phyloP scores from a whole-genome alignment of 2,329 filamentous ascomycete species.

The Drechslera avenae region DNA sequence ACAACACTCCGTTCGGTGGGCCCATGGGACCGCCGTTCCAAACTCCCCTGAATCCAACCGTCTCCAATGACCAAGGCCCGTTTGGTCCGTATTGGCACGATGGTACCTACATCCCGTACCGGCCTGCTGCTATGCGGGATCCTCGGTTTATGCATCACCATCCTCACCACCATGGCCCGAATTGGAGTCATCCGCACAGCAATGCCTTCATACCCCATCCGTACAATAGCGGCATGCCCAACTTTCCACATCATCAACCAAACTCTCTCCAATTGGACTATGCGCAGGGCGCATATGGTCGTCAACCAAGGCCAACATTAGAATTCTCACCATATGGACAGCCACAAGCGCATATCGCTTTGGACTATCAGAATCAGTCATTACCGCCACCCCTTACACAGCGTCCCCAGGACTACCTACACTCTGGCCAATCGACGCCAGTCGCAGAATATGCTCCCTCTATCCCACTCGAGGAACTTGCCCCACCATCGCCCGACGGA shows the following conservation, averaged over 20 bases:
- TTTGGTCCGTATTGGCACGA: slow-evolving; percentile 51
- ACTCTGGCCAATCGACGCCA: slow-evolving; percentile 40
- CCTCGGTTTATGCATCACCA: slow-evolving; percentile 40
- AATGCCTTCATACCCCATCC: slow-evolving; percentile 33
- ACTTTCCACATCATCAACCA: slow-evolving; percentile 33
- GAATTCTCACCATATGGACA: slow-evolving; percentile 37
- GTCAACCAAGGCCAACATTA: slow-evolving; percentile 24
- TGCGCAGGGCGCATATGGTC: slow-evolving; percentile 30
- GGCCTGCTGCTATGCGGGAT: slow-evolving; percentile 49
- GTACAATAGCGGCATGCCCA: slow-evolving; percentile 34
- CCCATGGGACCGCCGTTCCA: slow-evolving; percentile 44
- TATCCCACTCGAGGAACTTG: slow-evolving; percentile 45
- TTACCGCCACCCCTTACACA: slow-evolving; percentile 29
- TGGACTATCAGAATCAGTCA: slow-evolving; percentile 36
- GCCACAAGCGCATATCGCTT: slow-evolving; percentile 26
- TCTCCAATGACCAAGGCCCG: slow-evolving; percentile 49
- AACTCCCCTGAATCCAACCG: slow-evolving; percentile 45
- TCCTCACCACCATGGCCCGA: slow-evolving; percentile 26
- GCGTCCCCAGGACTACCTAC: slow-evolving; percentile 32
- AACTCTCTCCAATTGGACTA: slow-evolving; percentile 35
- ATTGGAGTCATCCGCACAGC: slow-evolving; percentile 42
- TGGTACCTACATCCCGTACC: slow-evolving; percentile 49
- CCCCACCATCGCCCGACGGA: slow-evolving; percentile 50
- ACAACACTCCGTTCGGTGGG: slow-evolving; percentile 40
- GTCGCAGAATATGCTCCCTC: slow-evolving; percentile 28